Percentiles rank a stretch among this genome's conserved stretches.
phyloP scores from a whole-genome alignment of 179 eudicot species.

The Pouteria campechiana region DNA sequence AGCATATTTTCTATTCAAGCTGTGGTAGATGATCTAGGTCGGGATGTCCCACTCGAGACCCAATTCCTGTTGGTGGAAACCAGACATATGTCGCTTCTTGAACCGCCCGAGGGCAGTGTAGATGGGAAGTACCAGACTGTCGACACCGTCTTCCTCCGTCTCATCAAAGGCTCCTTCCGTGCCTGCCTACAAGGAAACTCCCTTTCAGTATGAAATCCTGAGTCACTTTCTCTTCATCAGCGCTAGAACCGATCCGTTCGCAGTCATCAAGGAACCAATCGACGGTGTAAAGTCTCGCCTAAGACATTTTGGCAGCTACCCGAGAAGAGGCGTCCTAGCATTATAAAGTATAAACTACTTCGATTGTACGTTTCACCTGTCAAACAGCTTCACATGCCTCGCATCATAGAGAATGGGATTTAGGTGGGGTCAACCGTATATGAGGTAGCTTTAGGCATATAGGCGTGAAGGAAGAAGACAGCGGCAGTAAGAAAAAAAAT shows the following conservation, averaged over 20 bases:
- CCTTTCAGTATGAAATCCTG: constrained; percentile 55
- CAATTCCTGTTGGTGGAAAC: constrained; percentile 76
- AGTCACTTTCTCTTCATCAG: constrained; percentile 41
- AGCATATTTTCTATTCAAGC: constrained; percentile 73
- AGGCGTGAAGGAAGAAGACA: too few species aligned
- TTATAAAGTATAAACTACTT: constrained; percentile 66
- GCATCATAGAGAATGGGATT: too few species aligned
- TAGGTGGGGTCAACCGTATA: too few species aligned
- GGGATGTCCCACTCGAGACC: constrained; percentile 83
- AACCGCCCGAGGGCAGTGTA: constrained; percentile 24
- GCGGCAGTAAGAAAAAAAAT: too few species aligned
- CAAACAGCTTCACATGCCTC: too few species aligned
- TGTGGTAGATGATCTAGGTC: constrained; percentile 91
- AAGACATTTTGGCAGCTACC: constrained; percentile 54
- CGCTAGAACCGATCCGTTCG: constrained; percentile 67
- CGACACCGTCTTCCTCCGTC: constrained; percentile 67
- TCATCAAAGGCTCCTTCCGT: constrained; percentile 77
- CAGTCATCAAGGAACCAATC: constrained; percentile 49
- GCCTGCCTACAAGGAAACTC: constrained; percentile 76
- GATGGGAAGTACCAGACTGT: constrained; percentile 22
- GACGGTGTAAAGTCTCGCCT: constrained; percentile 59
- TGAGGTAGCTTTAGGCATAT: too few species aligned
- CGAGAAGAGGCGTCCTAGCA: constrained; percentile 68
- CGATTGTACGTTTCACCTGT: too few species aligned
- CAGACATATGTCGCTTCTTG: constrained; percentile 43